Base-by-base conservation (phyloP, 1,284 basidiomycete species). In the Ceratobasidium sp. region DNA sequence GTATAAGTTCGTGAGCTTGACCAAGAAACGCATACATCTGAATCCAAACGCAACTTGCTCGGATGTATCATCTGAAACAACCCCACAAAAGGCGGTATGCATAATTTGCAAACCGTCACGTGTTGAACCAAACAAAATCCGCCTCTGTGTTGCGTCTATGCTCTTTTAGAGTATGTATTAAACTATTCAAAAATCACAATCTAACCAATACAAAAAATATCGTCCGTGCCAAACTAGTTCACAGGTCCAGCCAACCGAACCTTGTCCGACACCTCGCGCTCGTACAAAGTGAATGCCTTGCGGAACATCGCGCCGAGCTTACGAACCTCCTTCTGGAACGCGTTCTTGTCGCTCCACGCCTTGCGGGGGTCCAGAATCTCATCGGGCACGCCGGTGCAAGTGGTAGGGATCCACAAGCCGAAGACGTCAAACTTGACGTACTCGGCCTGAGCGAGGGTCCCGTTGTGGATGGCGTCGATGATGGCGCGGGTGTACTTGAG, bases 381-480 rank as follows among this genome's bases (percentile, higher is more conserved):
- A 76, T 92, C 88, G 68, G 96, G 96, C 54, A 98, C 94, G 80
- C 94, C 94, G 80, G 92, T 90, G 80, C 98, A 84, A 56, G 84
- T 83, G 60, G 90, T 96, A 60, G 96, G 96, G 84, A 98, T 91
- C 81, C 90, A 88, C 77, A 97, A 88, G 82, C 81, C 80, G 77
- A 83, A 83, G 71, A 81, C 77, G 56, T 84, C 84, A 83, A 98
- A 97, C 80, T 85, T 93, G 87, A 96, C 92, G 85, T 87, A 99
- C 84, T 96, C 91, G 79, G 94, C 93, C 83, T 93, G 89, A 82
- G 92, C 89, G 80, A 99, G 92, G 82, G 92, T 90, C 78, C 97
- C 97, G 79, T 95, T 92, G 89, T 99, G 98, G 83, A 99, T 96
- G 60, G 96, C 93, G 84, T 98, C 96, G 85, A 99, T 93, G 85